Evolutionary conservation across 2,329 filamentous ascomycete species (phyloP).

Genomic region (Sclerotinia minor): DNA sequence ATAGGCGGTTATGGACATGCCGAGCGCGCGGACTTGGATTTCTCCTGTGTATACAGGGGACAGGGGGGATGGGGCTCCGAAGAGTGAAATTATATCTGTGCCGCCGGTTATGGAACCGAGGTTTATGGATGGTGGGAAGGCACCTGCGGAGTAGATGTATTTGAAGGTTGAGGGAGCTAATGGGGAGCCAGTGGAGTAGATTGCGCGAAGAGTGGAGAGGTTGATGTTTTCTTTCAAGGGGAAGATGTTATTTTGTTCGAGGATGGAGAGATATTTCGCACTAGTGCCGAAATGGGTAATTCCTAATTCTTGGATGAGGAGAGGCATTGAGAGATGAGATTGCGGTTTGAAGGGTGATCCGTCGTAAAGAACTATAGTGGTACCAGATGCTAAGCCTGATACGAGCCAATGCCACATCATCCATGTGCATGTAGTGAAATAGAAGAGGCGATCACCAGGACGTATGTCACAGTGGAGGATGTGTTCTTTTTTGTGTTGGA

Average conservation of each 20-base stretch:
- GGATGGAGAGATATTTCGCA: conserved; percentile 86
- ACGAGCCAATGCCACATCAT: conserved; percentile 99
- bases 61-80: conserved; percentile 79
- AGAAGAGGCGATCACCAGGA: conserved; percentile 74
- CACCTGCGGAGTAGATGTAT: conserved; percentile 70
- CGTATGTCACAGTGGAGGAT: conserved; percentile 80
- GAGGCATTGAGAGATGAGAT: conserved; percentile 78
- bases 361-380: conserved; percentile 84
- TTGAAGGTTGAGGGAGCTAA: conserved; percentile 89
- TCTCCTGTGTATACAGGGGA: conserved; percentile 71
- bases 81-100: conserved; percentile 94
- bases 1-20: conserved; percentile 71
- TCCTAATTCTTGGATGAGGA: conserved; percentile 73
- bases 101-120: conserved; percentile 92
- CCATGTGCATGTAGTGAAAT: conserved; percentile 95
- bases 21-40: conserved; percentile 75
- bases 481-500: conserved; percentile 98
- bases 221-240: conserved; percentile 54
- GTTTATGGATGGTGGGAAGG: conserved; percentile 78
- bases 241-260: conserved; percentile 74
- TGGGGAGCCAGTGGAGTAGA: conserved; percentile 93
- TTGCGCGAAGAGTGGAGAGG: conserved; percentile 69
- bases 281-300: conserved; percentile 96
- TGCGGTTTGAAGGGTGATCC: conserved; percentile 85
- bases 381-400: conserved; percentile 78